A percentile compares a stretch with the other conserved stretches of the same genome.
These are phyloP conservation scores for Fragilariopsis cylindrus DNA, from an alignment of 108 stramenopile genomes.

Conservation along the genomic window DNA sequence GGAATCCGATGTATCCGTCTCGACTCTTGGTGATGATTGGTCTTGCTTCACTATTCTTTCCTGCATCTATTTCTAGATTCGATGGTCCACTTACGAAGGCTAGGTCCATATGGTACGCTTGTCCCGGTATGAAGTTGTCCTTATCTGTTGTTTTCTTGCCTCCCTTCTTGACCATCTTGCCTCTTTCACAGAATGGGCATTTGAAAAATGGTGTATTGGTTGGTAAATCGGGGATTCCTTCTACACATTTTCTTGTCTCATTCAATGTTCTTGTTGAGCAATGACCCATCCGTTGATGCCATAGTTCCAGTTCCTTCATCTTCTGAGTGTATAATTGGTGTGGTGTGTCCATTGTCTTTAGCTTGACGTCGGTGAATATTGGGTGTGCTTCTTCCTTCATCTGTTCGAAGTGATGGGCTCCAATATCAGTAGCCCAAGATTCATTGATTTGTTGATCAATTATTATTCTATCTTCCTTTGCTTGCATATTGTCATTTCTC, in stretches of 20 bases:
- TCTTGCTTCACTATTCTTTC: neutral
- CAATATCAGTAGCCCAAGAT: no score
- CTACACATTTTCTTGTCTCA: neutral
- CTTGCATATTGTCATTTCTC: no score
- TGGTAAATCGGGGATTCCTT: neutral
- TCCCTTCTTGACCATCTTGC: neutral
- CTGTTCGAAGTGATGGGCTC: no score
- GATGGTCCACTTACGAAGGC: neutral
- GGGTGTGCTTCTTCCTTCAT: no score
- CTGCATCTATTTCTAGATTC: neutral
- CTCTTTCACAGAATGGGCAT: constrained; percentile 1
- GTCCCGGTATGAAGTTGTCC: neutral
- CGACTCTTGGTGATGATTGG: neutral
- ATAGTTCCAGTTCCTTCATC: neutral
- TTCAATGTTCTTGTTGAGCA: neutral
- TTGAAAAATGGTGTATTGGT: neutral
- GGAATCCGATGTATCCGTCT: neutral
- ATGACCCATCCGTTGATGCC: neutral
- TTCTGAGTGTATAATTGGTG: no score
- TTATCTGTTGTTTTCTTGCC: neutral
- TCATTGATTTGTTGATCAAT: no score
- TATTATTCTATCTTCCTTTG: no score
- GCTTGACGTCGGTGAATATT: no score
- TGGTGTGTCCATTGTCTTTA: no score
- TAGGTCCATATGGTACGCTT: neutral